phyloP scores from a whole-genome alignment of 257 asterid species.

The Solanum bukasovii region DNA sequence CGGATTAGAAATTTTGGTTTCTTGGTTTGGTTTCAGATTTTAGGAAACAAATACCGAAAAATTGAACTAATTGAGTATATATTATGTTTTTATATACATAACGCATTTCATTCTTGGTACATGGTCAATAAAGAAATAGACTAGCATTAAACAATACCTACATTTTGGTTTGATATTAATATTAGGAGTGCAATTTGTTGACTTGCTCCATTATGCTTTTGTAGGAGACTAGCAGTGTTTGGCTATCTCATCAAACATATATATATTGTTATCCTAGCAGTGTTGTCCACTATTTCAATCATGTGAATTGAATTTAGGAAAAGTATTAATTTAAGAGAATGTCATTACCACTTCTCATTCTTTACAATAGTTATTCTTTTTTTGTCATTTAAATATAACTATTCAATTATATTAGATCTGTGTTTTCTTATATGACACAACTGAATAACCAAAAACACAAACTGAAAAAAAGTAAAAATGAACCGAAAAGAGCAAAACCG shows the following conservation, averaged over 20 bases:
- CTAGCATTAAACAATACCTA: background rate
- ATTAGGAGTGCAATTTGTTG: background rate
- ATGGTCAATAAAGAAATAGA: background rate
- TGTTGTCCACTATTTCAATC: background rate
- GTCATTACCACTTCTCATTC: background rate
- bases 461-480: background rate
- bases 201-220: background rate
- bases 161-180: background rate
- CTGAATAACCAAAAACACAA: background rate
- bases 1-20: background rate
- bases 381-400: background rate
- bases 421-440: background rate
- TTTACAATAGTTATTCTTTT: background rate
- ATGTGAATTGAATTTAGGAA: background rate
- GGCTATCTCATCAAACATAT: background rate
- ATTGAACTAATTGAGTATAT: background rate
- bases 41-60: background rate
- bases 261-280: background rate
- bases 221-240: background rate
- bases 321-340: background rate
- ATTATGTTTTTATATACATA: background rate
- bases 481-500: background rate
- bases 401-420: background rate
- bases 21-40: background rate
- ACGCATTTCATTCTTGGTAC: background rate